Conservation (phyloP, 2,329 filamentous ascomycete genomes). For the Talaromyces sp. region DNA sequence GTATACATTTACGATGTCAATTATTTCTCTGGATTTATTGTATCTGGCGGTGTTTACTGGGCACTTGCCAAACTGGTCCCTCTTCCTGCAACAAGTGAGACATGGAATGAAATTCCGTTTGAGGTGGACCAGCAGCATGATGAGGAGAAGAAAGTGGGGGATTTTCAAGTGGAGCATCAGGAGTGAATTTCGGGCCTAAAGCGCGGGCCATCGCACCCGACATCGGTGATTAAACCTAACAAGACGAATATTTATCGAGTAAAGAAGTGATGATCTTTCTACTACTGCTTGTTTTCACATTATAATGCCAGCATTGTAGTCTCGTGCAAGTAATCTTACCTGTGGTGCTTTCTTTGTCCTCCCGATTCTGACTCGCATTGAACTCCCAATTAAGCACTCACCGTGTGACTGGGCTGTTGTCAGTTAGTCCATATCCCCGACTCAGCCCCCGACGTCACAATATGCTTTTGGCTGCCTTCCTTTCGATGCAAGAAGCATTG, state of each 20-base stretch:
- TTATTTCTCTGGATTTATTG: conserved; percentile 80
- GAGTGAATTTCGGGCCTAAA: neutral
- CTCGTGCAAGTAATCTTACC: no score
- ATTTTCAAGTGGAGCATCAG: neutral
- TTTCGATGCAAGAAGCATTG: neutral
- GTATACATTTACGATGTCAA: conserved; percentile 84
- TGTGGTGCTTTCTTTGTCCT: neutral
- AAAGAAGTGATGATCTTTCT: neutral
- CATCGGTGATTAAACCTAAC: neutral
- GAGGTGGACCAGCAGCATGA: conserved; percentile 21
- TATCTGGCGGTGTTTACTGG: conserved; percentile 69
- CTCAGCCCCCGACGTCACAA: neutral
- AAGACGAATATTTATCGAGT: conserved; percentile 4
- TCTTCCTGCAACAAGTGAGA: conserved; percentile 70
- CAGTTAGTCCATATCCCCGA: neutral
- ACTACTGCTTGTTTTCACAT: neutral
- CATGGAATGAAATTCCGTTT: conserved; percentile 70
- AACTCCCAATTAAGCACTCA: neutral
- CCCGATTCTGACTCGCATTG: neutral
- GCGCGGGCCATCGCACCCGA: conserved; percentile 1
- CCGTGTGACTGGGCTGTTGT: neutral
- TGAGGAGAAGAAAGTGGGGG: conserved; percentile 22
- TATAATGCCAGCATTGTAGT: neutral
- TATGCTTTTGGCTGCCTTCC: neutral
- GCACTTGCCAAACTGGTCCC: conserved; percentile 67